Base-by-base conservation (phyloP, 257 asterid genomes). In the Lithospermum erythrorhizon region DNA sequence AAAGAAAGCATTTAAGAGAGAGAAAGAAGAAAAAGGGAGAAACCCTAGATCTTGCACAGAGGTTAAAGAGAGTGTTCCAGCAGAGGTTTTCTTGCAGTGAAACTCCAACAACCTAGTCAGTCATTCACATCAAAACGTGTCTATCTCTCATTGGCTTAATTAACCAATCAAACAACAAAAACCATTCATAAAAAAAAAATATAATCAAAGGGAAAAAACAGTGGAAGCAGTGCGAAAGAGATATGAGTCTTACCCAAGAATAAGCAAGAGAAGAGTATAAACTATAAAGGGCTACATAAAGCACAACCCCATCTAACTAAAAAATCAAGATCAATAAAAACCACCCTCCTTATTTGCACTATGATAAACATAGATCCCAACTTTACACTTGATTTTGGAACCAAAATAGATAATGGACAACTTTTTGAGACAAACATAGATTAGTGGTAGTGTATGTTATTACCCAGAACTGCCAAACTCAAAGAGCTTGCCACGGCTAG, bases 41-140 rank as follows among this genome's bases (percentile, higher is more conserved):
- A 83, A 80, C 94, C 96, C 95, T 89, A 89, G 90, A 80, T 86
- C 79, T 83, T 79, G 81, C 84, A 69, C 83, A 80, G 82, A 68
- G 86, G 82, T 79, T 81, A 78, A 79, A 76, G 70, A 66, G 68
- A 61, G 58, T 65, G 32, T 24, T 55, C 29, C 6, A 51, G 66
- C 68, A 66, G 54, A 79, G 66, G 72, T 9, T 70, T 72, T 75
- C 73, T 64, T 30, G 69, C 70, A 68, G 72, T 63, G 70, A 49
- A 49, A 72, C 62, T 68, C 63, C 63, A 61, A 65, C 64, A 68
- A 78, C 76, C 79, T 80, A 45, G 68, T 70, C 75, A 72, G 80
- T 63, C 70, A 59, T 63, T 72, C 66, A 70, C 53, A 62, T 61
- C 53, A 47, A 75, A 65, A 83, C 90, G 85, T 81, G 94, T 81